phyloP scores from a whole-genome alignment of 495 filamentous ascomycete species.

The Hypoxylon fragiforme region DNA sequence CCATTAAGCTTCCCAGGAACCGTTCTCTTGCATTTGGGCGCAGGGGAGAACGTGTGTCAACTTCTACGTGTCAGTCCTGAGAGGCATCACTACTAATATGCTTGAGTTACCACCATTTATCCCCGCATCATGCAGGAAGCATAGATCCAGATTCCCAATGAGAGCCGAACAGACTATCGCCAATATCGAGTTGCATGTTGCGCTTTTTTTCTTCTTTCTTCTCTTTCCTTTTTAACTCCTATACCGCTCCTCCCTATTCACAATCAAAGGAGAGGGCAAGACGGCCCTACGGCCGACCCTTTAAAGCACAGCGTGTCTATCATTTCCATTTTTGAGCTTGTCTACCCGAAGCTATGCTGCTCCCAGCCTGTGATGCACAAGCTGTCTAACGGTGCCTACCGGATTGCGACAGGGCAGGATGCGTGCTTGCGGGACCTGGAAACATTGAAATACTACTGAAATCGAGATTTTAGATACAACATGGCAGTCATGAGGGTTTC shows the following conservation, averaged over 20 bases:
- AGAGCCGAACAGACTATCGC: constrained; percentile 25
- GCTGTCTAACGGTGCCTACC: constrained; percentile 1
- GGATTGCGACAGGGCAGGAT: constrained; percentile 4
- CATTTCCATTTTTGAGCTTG: constrained; percentile 15
- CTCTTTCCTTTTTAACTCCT: neutral
- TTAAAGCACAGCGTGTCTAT: constrained; percentile 6
- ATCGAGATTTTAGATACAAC: constrained; percentile 6
- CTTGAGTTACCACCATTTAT: constrained; percentile 22
- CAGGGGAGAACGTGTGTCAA: constrained; percentile 31
- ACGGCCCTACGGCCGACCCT: constrained; percentile 19
- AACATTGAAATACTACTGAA: no score
- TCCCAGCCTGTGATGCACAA: constrained; percentile 13
- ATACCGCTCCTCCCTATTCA: neutral
- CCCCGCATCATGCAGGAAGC: constrained; percentile 32
- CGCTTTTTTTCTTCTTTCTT: constrained; percentile 16
- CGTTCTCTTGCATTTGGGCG: constrained; percentile 27
- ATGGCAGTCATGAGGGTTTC: constrained; percentile 7
- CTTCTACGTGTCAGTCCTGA: constrained; percentile 40
- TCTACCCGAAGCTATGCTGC: constrained; percentile 22
- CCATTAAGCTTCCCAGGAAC: constrained; percentile 33
- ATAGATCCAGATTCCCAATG: constrained; percentile 34
- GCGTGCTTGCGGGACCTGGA: constrained; percentile 1
- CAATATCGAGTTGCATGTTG: constrained; percentile 24
- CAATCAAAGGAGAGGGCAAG: neutral
- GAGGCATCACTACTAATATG: constrained; percentile 24